phyloP scores from a whole-genome alignment of 2,329 filamentous ascomycete species.

The Aureobasidium sp. region DNA sequence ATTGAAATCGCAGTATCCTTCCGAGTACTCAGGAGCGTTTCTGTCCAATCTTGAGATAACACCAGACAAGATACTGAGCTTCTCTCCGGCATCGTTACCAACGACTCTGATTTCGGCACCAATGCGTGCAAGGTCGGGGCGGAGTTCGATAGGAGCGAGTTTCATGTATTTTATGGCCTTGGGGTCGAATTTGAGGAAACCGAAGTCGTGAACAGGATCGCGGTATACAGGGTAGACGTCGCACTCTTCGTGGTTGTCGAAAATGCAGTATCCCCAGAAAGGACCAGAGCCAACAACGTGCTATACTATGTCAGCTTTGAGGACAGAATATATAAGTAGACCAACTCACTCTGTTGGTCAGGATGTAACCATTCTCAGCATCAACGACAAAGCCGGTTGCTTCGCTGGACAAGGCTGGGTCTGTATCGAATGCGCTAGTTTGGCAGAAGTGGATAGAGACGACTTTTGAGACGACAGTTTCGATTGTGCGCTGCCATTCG shows the following conservation, averaged over 20 bases:
- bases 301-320: conserved; percentile 21
- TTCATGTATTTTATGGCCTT: conserved; percentile 97
- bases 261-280: conserved; percentile 97
- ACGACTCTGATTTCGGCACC: conserved; percentile 94
- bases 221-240: conserved; percentile 96
- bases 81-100: conserved; percentile 96
- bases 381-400: conserved; percentile 98
- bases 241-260: conserved; percentile 96
- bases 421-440: conserved; percentile 97
- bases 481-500: conserved; percentile 94
- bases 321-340: background rate
- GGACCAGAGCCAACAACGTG: conserved; percentile 94
- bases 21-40: conserved; percentile 95
- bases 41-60: conserved; percentile 94
- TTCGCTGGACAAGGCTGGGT: conserved; percentile 85
- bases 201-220: conserved; percentile 97
- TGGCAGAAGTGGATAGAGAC: conserved; percentile 99
- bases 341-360: conserved; percentile 40
- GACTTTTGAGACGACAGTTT: conserved; percentile 87
- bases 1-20: conserved; percentile 97
- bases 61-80: conserved; percentile 93
- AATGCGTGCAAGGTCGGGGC: conserved; percentile 79
- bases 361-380: conserved; percentile 69
- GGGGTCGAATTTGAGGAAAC: conserved; percentile 92
- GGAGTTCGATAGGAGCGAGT: conserved; percentile 68